Conservation (phyloP, 2,329 filamentous ascomycete species). For the Tolypocladium inflatum region DNA sequence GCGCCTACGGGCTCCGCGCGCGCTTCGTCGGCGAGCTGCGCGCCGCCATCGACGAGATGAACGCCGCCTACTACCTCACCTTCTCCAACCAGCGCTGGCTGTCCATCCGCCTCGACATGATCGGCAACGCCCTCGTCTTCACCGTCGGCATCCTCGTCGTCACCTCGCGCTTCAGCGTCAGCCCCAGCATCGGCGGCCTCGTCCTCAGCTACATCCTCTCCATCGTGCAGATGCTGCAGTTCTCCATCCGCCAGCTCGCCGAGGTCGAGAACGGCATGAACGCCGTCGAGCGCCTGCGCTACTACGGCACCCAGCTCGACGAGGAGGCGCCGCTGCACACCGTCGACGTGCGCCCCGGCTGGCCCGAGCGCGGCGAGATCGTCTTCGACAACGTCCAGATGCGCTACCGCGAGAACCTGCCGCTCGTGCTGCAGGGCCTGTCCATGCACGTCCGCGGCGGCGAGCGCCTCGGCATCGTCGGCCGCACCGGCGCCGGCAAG, state of each 20-base stretch:
- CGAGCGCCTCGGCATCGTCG: slow-evolving; percentile 73
- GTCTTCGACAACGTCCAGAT: slow-evolving; percentile 67
- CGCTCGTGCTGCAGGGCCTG: slow-evolving; percentile 62
- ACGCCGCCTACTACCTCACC: slow-evolving; percentile 87
- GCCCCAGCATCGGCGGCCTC: slow-evolving; percentile 75
- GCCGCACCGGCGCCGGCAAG: slow-evolving; percentile 75
- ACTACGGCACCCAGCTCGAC: slow-evolving; percentile 80
- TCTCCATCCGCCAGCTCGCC: slow-evolving; percentile 84
- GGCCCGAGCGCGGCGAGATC: slow-evolving; percentile 83
- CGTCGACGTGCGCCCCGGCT: slow-evolving; percentile 59
- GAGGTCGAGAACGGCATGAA: slow-evolving; percentile 99
- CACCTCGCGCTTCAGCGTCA: slow-evolving; percentile 77
- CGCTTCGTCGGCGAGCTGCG: slow-evolving; percentile 65
- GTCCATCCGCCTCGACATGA: slow-evolving; percentile 71
- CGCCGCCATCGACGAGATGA: slow-evolving; percentile 77
- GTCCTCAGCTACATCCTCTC: slow-evolving; percentile 88
- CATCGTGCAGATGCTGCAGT: slow-evolving; percentile 93
- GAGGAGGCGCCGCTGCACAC: slow-evolving; percentile 82
- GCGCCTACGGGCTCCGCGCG: slow-evolving; percentile 75
- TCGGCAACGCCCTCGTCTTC: slow-evolving; percentile 79
- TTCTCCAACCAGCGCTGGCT: slow-evolving; percentile 96
- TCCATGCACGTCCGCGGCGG: slow-evolving; percentile 64
- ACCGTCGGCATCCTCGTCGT: slow-evolving; percentile 84
- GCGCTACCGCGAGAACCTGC: slow-evolving; percentile 64
- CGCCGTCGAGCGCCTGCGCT: slow-evolving; percentile 80